A percentile compares a stretch with the other conserved stretches of the same genome.
phyloP scores from a whole-genome alignment of 2,329 filamentous ascomycete genomes.

The Dactylellina cionopaga region DNA sequence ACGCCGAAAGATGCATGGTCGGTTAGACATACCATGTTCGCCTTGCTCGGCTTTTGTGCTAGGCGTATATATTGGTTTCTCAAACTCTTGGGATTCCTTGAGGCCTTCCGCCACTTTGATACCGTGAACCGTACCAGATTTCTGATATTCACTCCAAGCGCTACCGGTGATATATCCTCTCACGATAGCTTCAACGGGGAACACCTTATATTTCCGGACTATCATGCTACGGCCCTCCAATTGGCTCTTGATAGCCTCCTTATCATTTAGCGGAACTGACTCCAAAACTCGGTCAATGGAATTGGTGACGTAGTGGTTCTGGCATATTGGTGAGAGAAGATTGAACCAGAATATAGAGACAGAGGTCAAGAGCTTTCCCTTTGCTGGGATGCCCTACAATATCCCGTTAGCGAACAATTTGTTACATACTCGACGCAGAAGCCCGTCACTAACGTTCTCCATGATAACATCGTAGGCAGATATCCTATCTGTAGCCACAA shows the following conservation, averaged over 20 bases:
- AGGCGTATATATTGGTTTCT: slow-evolving; percentile 78
- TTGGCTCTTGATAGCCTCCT: slow-evolving; percentile 62
- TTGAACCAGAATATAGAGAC: slow-evolving; percentile 77
- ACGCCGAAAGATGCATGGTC: slow-evolving; percentile 3
- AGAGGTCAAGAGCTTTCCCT: slow-evolving; percentile 74
- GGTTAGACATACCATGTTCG: slow-evolving; percentile 64
- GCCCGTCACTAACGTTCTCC: slow-evolving; percentile 75
- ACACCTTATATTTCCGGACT: slow-evolving; percentile 76
- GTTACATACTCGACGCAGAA: slow-evolving; percentile 68
- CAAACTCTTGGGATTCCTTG: slow-evolving; percentile 75
- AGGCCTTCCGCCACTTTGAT: slow-evolving; percentile 75
- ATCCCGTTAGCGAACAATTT: not conserved
- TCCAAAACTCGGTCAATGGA: slow-evolving; percentile 63
- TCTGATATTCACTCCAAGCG: slow-evolving; percentile 81
- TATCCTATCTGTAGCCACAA: slow-evolving; percentile 88
- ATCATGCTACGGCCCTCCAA: slow-evolving; percentile 78
- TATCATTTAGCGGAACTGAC: slow-evolving; percentile 59
- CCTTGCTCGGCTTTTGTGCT: slow-evolving; percentile 85
- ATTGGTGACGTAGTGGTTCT: slow-evolving; percentile 71
- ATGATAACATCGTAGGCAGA: slow-evolving; percentile 95
- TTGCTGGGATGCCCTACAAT: slow-evolving; percentile 73
- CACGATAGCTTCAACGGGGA: slow-evolving; percentile 86
- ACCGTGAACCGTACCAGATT: slow-evolving; percentile 80
- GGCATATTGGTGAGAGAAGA: slow-evolving; percentile 66
- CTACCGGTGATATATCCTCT: slow-evolving; percentile 88